Evolutionary conservation across 352 stramenopile species (phyloP), one percentile per base, ranked within the genome.

Genomic region (Phytophthora sp.): DNA sequence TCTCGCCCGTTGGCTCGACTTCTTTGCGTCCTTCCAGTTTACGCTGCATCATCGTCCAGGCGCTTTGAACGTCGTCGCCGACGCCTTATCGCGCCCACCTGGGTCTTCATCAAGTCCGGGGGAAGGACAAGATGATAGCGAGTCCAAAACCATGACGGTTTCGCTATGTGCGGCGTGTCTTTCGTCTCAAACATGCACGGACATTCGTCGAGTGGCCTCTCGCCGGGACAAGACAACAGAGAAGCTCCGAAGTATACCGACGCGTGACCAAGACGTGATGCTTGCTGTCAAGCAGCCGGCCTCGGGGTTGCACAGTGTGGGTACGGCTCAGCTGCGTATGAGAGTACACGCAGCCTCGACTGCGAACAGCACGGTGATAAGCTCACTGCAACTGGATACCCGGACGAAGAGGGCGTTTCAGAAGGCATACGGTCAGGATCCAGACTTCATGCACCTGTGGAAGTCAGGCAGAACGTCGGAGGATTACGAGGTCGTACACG

Each of bases 401-500:
- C 6, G 11, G 5, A 41, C 34, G 34, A 5, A 17, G 18, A 41
- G 18, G 15, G 15, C 11, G 34, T 41, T 3, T 15, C 34, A 41
- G 34, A 41, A 15, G 15, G 34, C 34, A 8, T 41, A 41, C 34
- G 15, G 11, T 7, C 15, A 41, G 15, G 34, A 41, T 15, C 34
- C 34, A 20, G 34, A 10, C 1, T 41, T 20, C 34, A 41, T 20
- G 15, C 15, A 18, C 11, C 6, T 41, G 11, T 41, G 5, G 34
- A 41, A 41, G 42, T 13, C 20, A 17, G 10, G 20, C 9, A 13
- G 42, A 13, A 20, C 7, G n/a, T 18, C 10, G 26, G 44, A 10
- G 15, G 60, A 32, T 46, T 55, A 51, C 18, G 17, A 34, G 12
- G 43, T 35, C 17, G 34, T 51, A 11, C 34, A 59, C 20, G 44